These are phyloP conservation scores for Ophiosphaerella herpotricha DNA, from an alignment of 2,329 filamentous ascomycete species.

Conservation along the genomic window DNA sequence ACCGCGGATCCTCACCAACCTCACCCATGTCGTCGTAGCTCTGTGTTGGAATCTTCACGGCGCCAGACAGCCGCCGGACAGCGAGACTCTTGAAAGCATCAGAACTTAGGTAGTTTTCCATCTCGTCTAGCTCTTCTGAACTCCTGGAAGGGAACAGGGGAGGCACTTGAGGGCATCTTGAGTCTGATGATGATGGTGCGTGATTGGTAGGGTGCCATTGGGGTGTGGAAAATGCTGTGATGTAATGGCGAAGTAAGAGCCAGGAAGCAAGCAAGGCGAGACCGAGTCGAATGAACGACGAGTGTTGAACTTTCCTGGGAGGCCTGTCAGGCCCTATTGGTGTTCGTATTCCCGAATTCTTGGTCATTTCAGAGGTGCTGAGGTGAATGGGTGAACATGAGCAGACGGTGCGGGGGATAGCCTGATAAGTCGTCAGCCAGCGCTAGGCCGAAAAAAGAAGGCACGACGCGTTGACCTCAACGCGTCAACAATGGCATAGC, in stretches of 20 bases:
- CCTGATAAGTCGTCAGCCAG: not conserved
- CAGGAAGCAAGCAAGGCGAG: conserved; percentile 11
- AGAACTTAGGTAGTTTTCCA: conserved; percentile 34
- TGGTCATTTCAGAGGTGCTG: conserved; percentile 15
- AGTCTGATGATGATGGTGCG: conserved; percentile 4
- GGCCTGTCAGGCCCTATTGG: not conserved
- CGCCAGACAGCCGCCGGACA: conserved; percentile 48
- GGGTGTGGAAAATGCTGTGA: conserved; percentile 8
- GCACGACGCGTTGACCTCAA: not conserved
- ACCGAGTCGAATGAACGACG: conserved; percentile 5
- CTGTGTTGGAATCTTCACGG: conserved; percentile 60
- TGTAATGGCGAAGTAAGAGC: conserved; percentile 18
- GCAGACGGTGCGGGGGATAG: conserved; percentile 7
- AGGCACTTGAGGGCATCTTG: conserved; percentile 35
- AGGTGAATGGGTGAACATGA: conserved; percentile 1
- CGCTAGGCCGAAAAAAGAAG: conserved; percentile 12
- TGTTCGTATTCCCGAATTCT: conserved; percentile 12
- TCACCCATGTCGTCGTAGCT: conserved; percentile 61
- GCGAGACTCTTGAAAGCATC: conserved; percentile 35
- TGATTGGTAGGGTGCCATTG: conserved; percentile 15
- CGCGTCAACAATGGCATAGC: not conserved
- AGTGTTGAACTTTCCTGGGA: conserved; percentile 5
- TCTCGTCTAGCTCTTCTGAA: conserved; percentile 33
- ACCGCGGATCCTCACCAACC: conserved; percentile 61
- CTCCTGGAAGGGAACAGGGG: conserved; percentile 29